Evolutionary conservation across 495 filamentous ascomycete genomes (phyloP).

Genomic region (Penicillium riverlandense): DNA sequence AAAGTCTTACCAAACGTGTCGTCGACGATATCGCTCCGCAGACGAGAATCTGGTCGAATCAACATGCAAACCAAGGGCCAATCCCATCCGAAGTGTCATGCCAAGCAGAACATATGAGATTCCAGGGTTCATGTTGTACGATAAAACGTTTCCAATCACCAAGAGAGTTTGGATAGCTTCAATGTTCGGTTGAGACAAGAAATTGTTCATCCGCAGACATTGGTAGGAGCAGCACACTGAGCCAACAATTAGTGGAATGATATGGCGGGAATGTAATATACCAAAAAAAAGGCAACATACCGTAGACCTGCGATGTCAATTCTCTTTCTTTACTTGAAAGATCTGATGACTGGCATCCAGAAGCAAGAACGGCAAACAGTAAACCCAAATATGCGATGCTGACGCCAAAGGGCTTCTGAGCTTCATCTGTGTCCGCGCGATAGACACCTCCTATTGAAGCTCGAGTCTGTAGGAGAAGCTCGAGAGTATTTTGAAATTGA

Average conservation of each 20-base stretch:
- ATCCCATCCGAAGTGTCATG: slow-evolving; percentile 51
- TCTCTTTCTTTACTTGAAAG: slow-evolving; percentile 53
- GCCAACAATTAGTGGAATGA: slow-evolving; percentile 1
- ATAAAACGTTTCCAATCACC: slow-evolving; percentile 54
- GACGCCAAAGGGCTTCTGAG: slow-evolving; percentile 46
- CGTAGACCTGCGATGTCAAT: slow-evolving; percentile 52
- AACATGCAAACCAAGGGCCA: slow-evolving; percentile 50
- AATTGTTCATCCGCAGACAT: slow-evolving; percentile 56
- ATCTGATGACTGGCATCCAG: slow-evolving; percentile 74
- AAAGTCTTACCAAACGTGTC: slow-evolving; percentile 34
- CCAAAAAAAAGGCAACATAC: slow-evolving; percentile 19
- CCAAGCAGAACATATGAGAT: slow-evolving; percentile 52
- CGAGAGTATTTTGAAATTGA: slow-evolving; percentile 61
- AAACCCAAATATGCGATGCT: slow-evolving; percentile 61
- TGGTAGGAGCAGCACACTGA: slow-evolving; percentile 56
- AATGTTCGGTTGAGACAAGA: slow-evolving; percentile 50
- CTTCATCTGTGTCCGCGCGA: slow-evolving; percentile 25
- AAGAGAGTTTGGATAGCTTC: slow-evolving; percentile 52
- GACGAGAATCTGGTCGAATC: slow-evolving; percentile 42
- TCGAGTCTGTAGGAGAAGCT: slow-evolving; percentile 60
- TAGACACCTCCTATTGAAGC: slow-evolving; percentile 40
- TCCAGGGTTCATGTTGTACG: slow-evolving; percentile 60
- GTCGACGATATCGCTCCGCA: slow-evolving; percentile 29
- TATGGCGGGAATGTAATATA: neutral
- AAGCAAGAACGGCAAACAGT: slow-evolving; percentile 71